Evolutionary conservation across 768 basidiomycete species (phyloP).

Genomic region (Exsudoporus frostii): DNA sequence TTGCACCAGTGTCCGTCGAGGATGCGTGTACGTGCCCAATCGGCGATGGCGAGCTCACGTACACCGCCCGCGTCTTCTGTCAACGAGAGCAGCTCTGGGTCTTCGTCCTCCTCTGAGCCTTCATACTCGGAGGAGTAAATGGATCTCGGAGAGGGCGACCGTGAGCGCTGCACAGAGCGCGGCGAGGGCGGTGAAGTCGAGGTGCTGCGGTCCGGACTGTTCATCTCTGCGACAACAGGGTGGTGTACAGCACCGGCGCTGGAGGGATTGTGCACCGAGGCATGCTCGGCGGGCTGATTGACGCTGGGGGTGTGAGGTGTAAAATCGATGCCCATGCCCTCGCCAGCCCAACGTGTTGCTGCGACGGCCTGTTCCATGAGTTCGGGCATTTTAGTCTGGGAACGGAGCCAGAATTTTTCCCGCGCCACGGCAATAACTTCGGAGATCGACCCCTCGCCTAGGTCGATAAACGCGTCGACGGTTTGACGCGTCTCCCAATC

Average conservation of each 20-base stretch:
- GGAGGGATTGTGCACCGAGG: constrained; percentile 9
- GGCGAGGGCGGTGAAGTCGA: constrained; percentile 28
- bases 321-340: constrained; percentile 33
- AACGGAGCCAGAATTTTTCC: constrained; percentile 70
- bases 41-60: constrained; percentile 56
- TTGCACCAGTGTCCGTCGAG: constrained; percentile 75
- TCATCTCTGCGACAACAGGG: constrained; percentile 3
- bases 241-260: constrained; percentile 1
- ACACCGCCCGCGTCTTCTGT: constrained; percentile 47
- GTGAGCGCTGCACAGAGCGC: constrained; percentile 25
- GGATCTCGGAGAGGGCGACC: constrained; percentile 31
- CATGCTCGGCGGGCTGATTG: constrained; percentile 8
- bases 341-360: constrained; percentile 45
- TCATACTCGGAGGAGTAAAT: constrained; percentile 34
- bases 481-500: constrained; percentile 71
- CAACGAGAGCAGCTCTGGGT: constrained; percentile 40
- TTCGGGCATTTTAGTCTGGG: constrained; percentile 60
- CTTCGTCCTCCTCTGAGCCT: constrained; percentile 41
- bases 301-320: constrained; percentile 17
- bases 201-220: constrained; percentile 23
- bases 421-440: constrained; percentile 60
- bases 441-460: constrained; percentile 63
- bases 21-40: constrained; percentile 70
- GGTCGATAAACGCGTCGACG: constrained; percentile 69
- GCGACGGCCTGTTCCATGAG: constrained; percentile 68